Percentiles rank a stretch among this genome's conserved stretches.
These are phyloP conservation scores for Tylopilus vinaceipallidus DNA, from an alignment of 768 basidiomycete genomes.

Conservation along the genomic window DNA sequence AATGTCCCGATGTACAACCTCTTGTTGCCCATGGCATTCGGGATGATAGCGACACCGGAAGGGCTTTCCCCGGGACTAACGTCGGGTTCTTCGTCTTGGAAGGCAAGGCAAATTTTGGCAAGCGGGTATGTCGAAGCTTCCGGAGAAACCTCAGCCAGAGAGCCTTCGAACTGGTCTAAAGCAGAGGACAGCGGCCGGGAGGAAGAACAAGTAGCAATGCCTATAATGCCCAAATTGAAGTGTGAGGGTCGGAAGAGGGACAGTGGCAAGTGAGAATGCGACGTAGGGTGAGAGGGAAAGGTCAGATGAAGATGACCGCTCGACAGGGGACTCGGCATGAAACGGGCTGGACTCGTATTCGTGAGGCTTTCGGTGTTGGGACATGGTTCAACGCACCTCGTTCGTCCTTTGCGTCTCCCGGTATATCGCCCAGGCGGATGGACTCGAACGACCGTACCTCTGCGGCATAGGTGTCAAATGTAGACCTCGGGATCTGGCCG, in stretches of 20 bases:
- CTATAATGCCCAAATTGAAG: conserved; percentile 86
- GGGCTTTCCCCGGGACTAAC: conserved; percentile 55
- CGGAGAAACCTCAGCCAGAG: conserved; percentile 66
- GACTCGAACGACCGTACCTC: conserved; percentile 73
- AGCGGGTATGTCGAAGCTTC: conserved; percentile 69
- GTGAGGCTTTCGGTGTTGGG: neutral
- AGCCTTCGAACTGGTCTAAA: conserved; percentile 63
- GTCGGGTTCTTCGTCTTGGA: conserved; percentile 59
- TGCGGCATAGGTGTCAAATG: conserved; percentile 70
- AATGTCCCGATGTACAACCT: conserved; percentile 85
- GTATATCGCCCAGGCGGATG: conserved; percentile 80
- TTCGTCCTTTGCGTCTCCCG: conserved; percentile 74
- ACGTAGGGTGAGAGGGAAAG: conserved; percentile 73
- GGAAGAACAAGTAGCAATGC: conserved; percentile 70
- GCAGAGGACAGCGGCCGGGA: conserved; percentile 51
- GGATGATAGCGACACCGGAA: conserved; percentile 73
- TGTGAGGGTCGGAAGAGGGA: conserved; percentile 76
- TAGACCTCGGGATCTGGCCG: conserved; percentile 63
- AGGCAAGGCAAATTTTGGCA: conserved; percentile 80
- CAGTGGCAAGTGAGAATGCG: conserved; percentile 63
- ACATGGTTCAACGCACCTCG: conserved; percentile 48
- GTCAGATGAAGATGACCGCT: conserved; percentile 80
- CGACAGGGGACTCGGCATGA: conserved; percentile 74
- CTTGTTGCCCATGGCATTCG: conserved; percentile 84
- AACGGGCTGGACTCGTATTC: conserved; percentile 54